Evolutionary conservation across 225 moss, liverwort and hornwort species (phyloP).

Genomic region (Bryoerythrophyllum caledonicum): DNA sequence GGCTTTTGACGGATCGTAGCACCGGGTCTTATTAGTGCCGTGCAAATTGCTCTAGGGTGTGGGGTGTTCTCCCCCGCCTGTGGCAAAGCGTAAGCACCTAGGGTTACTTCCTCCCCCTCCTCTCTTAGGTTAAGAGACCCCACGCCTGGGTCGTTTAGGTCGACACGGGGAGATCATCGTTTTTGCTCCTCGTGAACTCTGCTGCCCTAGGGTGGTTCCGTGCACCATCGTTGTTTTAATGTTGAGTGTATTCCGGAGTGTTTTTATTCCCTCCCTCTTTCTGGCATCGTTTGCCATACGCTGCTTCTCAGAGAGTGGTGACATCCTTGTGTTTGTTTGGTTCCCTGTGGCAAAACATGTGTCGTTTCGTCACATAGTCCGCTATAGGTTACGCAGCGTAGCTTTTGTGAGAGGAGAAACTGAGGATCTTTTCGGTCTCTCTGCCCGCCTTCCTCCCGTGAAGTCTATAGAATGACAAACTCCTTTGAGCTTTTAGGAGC

Average conservation of each 20-base stretch:
- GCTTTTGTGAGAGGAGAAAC: conserved; percentile 20
- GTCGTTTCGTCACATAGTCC: conserved; percentile 21
- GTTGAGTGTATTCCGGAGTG: conserved; percentile 10
- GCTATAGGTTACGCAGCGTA: background rate
- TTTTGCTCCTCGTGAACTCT: conserved; percentile 15
- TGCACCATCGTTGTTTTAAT: background rate
- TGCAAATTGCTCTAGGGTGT: background rate
- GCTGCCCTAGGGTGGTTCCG: background rate
- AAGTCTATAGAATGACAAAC: background rate
- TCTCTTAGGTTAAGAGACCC: conserved; percentile 14
- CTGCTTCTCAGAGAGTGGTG: conserved; percentile 14
- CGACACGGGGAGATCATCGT: background rate
- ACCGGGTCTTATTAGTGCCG: background rate
- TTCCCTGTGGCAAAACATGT: background rate
- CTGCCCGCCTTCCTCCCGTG: background rate
- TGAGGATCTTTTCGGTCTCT: conserved; percentile 18
- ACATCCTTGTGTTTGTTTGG: background rate
- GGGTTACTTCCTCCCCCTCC: background rate
- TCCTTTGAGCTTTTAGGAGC: conserved; percentile 8
- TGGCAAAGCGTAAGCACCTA: conserved; percentile 13
- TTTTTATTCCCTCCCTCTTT: background rate
- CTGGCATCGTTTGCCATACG: conserved; percentile 2
- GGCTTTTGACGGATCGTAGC: conserved; percentile 16
- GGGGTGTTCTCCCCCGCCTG: conserved; percentile 2
- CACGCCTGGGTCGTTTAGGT: background rate